phyloP scores from a whole-genome alignment of 345 rosid genomes.

The Nasturtium officinale region DNA sequence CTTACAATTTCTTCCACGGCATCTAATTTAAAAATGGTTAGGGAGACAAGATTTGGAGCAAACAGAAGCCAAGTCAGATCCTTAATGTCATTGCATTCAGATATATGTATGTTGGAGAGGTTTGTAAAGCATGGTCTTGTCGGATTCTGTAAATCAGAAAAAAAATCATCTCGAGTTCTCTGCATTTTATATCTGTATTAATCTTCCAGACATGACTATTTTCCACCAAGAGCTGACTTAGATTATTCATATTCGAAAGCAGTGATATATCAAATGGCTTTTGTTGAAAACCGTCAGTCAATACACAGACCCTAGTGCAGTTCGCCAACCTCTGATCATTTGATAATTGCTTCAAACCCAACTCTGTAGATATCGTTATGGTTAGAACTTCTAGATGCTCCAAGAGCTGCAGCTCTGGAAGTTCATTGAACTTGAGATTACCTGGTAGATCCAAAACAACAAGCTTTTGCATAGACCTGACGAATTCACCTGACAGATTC shows the following conservation, averaged over 20 bases:
- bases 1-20: not conserved
- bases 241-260: not conserved
- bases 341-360: not conserved
- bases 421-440: not conserved
- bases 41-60: not conserved
- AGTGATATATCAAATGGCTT: not conserved
- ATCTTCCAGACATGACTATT: not conserved
- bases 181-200: not conserved
- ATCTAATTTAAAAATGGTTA: rapidly evolving
- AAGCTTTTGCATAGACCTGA: not conserved
- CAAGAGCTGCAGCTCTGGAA: slow-evolving; percentile 21
- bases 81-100: rapidly evolving
- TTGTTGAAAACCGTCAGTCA: not conserved
- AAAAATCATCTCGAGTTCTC: not conserved
- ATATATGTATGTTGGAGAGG: rapidly evolving
- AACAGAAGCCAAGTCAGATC: slow-evolving; percentile 11
- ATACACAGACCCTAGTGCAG: rapidly evolving
- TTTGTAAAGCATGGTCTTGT: not conserved
- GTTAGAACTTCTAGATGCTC: not conserved
- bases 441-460: slow-evolving; percentile 24
- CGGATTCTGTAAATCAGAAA: not conserved
- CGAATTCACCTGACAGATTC: not conserved
- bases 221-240: rapidly evolving
- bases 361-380: not conserved
- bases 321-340: not conserved